These are phyloP conservation scores for Annulohypoxylon nitens DNA, from an alignment of 495 filamentous ascomycete genomes.

Conservation along the genomic window DNA sequence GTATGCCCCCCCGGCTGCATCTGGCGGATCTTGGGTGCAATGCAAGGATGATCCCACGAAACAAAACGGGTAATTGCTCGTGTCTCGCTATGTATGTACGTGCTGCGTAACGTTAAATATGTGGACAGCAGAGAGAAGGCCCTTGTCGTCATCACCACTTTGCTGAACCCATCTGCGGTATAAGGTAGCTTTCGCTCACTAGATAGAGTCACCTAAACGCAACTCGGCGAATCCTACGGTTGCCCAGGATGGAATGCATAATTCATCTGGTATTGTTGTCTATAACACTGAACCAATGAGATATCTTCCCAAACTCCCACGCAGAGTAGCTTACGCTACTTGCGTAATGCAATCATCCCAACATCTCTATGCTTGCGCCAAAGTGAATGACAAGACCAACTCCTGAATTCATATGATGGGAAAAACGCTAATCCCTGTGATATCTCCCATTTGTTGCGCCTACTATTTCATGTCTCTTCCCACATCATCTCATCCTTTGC, in stretches of 20 bases:
- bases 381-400: slow-evolving; percentile 40
- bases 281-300: slow-evolving; percentile 31
- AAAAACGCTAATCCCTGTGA: slow-evolving; percentile 36
- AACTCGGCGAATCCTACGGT: slow-evolving; percentile 28
- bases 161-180: neutral
- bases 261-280: slow-evolving; percentile 22
- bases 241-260: slow-evolving; percentile 8
- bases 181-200: slow-evolving; percentile 27
- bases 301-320: slow-evolving; percentile 37
- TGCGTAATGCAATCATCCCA: slow-evolving; percentile 37
- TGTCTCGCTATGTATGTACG: neutral
- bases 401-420: slow-evolving; percentile 36
- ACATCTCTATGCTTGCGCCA: slow-evolving; percentile 44
- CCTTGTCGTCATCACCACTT: slow-evolving; percentile 16
- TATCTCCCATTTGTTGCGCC: slow-evolving; percentile 10
- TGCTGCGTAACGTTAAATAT: slow-evolving; percentile 18
- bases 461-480: slow-evolving; percentile 10
- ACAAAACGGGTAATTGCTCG: slow-evolving; percentile 9
- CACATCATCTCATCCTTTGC: slow-evolving; percentile 11
- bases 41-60: slow-evolving; percentile 31
- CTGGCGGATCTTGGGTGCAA: slow-evolving; percentile 38
- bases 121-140: neutral
- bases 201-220: slow-evolving; percentile 28
- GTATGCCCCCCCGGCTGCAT: slow-evolving; percentile 13
- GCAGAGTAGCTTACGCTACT: slow-evolving; percentile 37